These are phyloP conservation scores for Saprolegnia diclina DNA, from an alignment of 352 stramenopile species.

Conservation along the genomic window DNA sequence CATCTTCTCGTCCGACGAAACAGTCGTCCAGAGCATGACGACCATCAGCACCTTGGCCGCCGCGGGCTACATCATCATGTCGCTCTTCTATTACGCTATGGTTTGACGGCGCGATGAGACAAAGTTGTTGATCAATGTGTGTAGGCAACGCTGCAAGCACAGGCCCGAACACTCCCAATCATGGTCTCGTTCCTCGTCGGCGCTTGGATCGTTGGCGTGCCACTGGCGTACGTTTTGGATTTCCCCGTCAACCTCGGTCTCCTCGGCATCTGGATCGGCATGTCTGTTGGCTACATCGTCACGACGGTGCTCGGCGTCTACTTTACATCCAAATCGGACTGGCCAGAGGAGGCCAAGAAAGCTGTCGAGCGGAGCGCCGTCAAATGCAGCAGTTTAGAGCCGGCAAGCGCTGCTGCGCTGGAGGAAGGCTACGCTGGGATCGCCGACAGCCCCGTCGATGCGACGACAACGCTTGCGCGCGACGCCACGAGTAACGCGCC, in stretches of 20 bases:
- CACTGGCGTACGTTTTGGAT: conserved; percentile 44
- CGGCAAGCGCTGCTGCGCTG: no score
- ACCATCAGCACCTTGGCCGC: conserved; percentile 51
- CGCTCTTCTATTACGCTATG: conserved; percentile 78
- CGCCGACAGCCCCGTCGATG: no score
- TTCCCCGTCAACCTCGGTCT: conserved; percentile 36
- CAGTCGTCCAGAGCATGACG: conserved; percentile 53
- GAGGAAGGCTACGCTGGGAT: no score
- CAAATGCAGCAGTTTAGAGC: no score
- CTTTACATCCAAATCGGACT: conserved; percentile 36
- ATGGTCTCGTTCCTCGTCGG: conserved; percentile 31
- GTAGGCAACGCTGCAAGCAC: conserved; percentile 62
- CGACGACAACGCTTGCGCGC: no score
- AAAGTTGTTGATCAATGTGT: not conserved
- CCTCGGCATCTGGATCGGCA: conserved; percentile 66
- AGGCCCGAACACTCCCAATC: conserved; percentile 46
- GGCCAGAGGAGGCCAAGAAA: conserved; percentile 43
- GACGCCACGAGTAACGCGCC: no score
- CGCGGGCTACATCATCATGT: conserved; percentile 63
- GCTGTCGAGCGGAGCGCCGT: conserved; percentile 36
- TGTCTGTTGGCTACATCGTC: conserved; percentile 64
- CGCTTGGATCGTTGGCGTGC: conserved; percentile 72
- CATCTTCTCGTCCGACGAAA: conserved; percentile 63
- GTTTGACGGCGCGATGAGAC: conserved; percentile 27
- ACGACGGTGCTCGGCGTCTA: conserved; percentile 61